Conservation (phyloP, 2,329 filamentous ascomycete genomes). For the Cytospora leucostoma region DNA sequence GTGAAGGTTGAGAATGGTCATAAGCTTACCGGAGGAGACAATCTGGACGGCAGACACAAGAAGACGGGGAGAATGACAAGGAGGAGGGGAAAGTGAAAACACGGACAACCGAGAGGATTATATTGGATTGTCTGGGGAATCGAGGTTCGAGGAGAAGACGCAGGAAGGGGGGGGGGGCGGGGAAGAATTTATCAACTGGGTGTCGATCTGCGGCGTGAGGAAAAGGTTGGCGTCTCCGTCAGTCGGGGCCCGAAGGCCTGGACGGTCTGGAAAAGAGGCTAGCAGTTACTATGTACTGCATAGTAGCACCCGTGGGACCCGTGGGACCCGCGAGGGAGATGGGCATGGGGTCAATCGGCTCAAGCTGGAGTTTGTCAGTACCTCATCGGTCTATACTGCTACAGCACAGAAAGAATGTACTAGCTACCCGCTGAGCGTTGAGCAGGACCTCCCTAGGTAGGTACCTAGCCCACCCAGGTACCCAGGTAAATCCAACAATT, state of each 20-base stretch:
- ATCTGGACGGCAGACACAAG: conserved; percentile 2
- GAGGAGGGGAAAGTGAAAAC: background rate
- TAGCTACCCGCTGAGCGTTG: background rate
- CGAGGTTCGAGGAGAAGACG: conserved; percentile 21
- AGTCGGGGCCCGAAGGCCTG: background rate
- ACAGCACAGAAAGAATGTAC: background rate
- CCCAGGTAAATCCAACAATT: background rate
- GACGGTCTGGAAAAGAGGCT: background rate
- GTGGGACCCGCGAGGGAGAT: background rate
- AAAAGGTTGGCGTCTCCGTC: background rate
- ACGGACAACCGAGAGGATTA: background rate
- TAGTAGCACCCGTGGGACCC: background rate
- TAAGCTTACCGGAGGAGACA: conserved; percentile 1
- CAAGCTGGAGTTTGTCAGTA: background rate
- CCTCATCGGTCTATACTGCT: background rate
- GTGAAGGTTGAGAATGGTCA: background rate
- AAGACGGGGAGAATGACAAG: background rate
- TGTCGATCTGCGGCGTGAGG: conserved; percentile 11
- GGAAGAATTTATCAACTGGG: conserved; percentile 28
- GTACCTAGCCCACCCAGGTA: no score
- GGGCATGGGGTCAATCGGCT: background rate
- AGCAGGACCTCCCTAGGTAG: background rate
- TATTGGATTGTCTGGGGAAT: conserved; percentile 11
- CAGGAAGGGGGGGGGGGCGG: conserved; percentile 29
- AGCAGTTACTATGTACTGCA: background rate